These are phyloP conservation scores for Erodium texanum DNA, from an alignment of 441 rosid species.

Conservation along the genomic window DNA sequence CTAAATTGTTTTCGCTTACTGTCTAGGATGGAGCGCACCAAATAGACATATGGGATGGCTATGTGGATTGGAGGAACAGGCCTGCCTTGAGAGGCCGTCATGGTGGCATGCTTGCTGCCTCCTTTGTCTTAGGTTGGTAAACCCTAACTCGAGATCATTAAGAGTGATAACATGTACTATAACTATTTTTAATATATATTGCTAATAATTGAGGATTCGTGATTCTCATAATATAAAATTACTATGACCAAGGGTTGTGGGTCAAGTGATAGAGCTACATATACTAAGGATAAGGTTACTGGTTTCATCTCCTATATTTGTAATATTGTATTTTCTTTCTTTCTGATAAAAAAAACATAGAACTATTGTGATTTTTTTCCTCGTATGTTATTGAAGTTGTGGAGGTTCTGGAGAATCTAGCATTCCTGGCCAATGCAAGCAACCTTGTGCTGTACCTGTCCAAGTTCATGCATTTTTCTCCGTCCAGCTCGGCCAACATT, in stretches of 20 bases:
- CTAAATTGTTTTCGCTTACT: too few species aligned
- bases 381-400: constrained; percentile 30
- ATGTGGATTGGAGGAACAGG: constrained; percentile 63
- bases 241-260: too few species aligned
- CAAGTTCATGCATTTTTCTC: constrained; percentile 73
- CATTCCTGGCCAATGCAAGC: constrained; percentile 88
- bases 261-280: too few species aligned
- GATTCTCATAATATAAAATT: too few species aligned
- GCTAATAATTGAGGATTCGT: too few species aligned
- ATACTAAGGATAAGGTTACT: too few species aligned
- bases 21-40: constrained; percentile 45
- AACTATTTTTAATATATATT: too few species aligned
- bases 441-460: constrained; percentile 68
- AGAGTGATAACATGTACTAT: too few species aligned
- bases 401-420: constrained; percentile 89
- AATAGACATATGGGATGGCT: constrained; percentile 43
- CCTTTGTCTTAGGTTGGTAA: constrained; percentile 55
- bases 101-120: constrained; percentile 80
- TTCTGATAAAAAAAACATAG: neutral
- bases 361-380: neutral
- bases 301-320: too few species aligned
- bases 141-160: neutral
- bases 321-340: too few species aligned
- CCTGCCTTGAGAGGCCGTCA: constrained; percentile 55
- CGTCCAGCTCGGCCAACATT: constrained; percentile 64